phyloP scores from a whole-genome alignment of 148 eudicot species.

The Rhododendron molle region DNA sequence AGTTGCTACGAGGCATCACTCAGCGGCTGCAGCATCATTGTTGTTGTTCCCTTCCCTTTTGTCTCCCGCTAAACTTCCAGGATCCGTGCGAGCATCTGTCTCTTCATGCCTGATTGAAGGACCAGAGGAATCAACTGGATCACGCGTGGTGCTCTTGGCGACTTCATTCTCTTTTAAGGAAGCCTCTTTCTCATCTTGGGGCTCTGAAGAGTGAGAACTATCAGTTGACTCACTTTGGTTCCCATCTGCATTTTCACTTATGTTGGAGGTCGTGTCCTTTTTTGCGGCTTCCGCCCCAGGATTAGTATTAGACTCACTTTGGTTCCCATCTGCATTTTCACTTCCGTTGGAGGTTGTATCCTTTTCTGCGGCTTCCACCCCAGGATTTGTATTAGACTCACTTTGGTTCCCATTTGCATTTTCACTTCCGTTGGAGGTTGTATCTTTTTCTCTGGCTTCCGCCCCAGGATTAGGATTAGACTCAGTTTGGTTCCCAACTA shows the following conservation, averaged over 20 bases:
- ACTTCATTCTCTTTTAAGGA: conserved; percentile 20
- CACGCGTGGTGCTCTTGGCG: conserved; percentile 11
- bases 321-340: conserved; percentile 14
- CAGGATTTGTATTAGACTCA: conserved; percentile 11
- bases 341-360: not conserved
- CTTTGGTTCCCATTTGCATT: not conserved
- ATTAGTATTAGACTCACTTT: conserved; percentile 5
- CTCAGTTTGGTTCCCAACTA: no score
- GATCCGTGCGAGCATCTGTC: conserved; percentile 46
- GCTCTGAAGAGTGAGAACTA: conserved; percentile 6
- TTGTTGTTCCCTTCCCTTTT: conserved; percentile 30
- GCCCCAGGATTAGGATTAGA: conserved; percentile 8
- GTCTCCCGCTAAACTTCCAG: conserved; percentile 41
- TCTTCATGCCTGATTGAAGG: conserved; percentile 41
- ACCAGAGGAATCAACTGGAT: conserved; percentile 25
- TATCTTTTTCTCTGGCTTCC: conserved; percentile 1
- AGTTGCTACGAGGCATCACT: conserved; percentile 26
- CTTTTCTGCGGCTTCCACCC: not conserved
- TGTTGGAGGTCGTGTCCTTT: not conserved
- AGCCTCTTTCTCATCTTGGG: conserved; percentile 20
- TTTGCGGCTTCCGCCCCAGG: conserved; percentile 11
- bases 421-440: conserved; percentile 1
- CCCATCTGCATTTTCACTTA: conserved; percentile 16
- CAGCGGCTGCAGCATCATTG: conserved; percentile 39
- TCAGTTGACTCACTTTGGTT: not conserved